Evolutionary conservation across 1,284 basidiomycete genomes (phyloP), one percentile per base, ranked within the genome.

Genomic region (Apiotrichum montevideense): DNA sequence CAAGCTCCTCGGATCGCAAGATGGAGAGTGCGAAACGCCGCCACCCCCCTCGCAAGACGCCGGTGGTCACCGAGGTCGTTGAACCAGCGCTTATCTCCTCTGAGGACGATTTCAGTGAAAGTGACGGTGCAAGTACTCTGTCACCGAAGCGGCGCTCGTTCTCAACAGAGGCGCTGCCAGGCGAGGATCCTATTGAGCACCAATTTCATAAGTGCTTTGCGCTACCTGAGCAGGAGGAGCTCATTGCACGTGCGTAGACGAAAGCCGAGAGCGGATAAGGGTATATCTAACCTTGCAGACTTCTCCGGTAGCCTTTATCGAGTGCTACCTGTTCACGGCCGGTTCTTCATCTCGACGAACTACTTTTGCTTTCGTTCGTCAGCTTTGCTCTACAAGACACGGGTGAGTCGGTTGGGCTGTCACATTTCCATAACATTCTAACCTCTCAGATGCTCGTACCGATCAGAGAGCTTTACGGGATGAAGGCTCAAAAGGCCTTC

Each of bases 391-490:
- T 82, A 84, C 53, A 86, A 85, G 70, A 94, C 90, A 11, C 83
- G 84, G 77, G 90, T 89, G 68, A 63, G 46, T 21, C 11, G 0
- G 15, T 9, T 21, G 21, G 21, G 21, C 21, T 10, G 9, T 6
- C n/a, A 13, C 37, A 21, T 35, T 21, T 11, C 3, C 1, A 7
- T 11, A 7, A 3, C 34, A 4, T 13, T 15, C 21, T 57, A 32
- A 54, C 37, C n/a, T 13, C 37, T 68, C n/a, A 96, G 89, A 97
- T 98, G 94, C 85, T 95, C 37, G 80, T 98, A 15, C 95, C 95
- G 5, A 84, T 96, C 54, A 83, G 84, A 51, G 94, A 98, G 71
- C 83, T 98, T 47, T 80, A 96, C 39, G 83, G 88, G 9, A 82
- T 85, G 7, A 88, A 96, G 73, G 87, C 84, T 68, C 86, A 89